These are phyloP conservation scores for Berberis thunbergii DNA, from an alignment of 164 flowering plant species.

Conservation along the genomic window DNA sequence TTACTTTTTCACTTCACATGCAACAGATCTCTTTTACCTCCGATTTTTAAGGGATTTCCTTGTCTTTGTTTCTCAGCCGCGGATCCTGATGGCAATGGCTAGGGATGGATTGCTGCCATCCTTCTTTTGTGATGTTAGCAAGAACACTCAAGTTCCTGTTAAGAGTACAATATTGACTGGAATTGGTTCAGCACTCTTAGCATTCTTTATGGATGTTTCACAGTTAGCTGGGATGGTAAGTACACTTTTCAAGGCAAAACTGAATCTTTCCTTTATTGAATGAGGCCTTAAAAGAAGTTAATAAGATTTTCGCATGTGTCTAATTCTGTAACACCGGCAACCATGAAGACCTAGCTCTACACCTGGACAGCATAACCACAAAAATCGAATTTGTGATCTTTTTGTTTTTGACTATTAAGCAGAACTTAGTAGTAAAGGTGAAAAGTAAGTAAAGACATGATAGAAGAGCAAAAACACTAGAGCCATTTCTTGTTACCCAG, in stretches of 20 bases:
- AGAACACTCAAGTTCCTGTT: neutral
- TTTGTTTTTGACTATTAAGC: no score
- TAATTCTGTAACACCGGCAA: no score
- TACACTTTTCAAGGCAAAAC: slow-evolving; percentile 2
- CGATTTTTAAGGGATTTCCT: neutral
- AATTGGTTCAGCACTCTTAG: slow-evolving; percentile 6
- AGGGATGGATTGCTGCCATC: slow-evolving; percentile 66
- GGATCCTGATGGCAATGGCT: neutral
- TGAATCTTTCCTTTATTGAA: neutral
- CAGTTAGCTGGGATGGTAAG: slow-evolving; percentile 49
- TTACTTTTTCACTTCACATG: no score
- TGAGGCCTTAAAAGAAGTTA: no score
- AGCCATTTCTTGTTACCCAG: no score
- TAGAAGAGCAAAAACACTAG: no score
- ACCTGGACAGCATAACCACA: no score
- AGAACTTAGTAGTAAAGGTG: no score
- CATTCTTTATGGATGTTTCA: neutral
- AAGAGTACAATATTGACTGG: slow-evolving; percentile 45
- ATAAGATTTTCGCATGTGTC: no score
- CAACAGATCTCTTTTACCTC: neutral
- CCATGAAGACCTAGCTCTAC: no score
- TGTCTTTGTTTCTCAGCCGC: neutral
- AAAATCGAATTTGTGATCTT: no score
- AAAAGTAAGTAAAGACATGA: no score
- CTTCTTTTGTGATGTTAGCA: neutral